Evolutionary conservation across 192 early-diverging fungal species (phyloP), one percentile per base, ranked within the genome.

Genomic region (Umbelopsis sp.): DNA sequence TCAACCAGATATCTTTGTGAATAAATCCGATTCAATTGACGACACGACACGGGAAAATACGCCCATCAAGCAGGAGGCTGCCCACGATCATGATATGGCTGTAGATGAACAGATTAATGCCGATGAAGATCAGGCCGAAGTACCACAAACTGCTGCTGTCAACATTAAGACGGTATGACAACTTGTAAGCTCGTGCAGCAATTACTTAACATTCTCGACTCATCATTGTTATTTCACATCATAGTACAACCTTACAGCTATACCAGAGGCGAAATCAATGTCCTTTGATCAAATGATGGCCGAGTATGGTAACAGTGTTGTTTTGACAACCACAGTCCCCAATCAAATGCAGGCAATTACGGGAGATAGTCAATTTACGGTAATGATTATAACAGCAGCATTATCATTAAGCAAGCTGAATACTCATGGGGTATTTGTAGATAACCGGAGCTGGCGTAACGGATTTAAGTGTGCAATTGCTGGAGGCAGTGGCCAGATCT

Each of bases 1-100:
- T 18, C 25, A 61, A 12, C 55, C 55, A 5, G 55, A 61, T 35
- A 61, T 61, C 25, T 61, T 61, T n/a, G 12, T 61, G 12, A 25
- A 35, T 8, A 35, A 16, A 11, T 61, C 27, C 7, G 55, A 61
- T 15, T 16, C 2, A 18, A 10, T 25, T 61, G 27, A 35, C 25
- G 16, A 16, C 27, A 35, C 55, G 3, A 35, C 27, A 37, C 55
- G 37, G 37, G 37, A 35, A 12, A 1, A 30, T 1, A 61, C 55
- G 16, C 55, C 55, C 0, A 35, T 61, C 25, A 61, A 35, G 30
- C 55, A 37, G 55, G 55, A 61, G 13, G 27, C 0, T 41, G 37
- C 2, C 2, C 37, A 41, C 3, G 55, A 61, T 15, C 9, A 22
- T 8, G 30, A 61, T 30, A 35, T 35, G 27, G 33, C 27, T 2